These are phyloP conservation scores for Albatrellus ellisii DNA, from an alignment of 768 basidiomycete genomes.

Conservation along the genomic window DNA sequence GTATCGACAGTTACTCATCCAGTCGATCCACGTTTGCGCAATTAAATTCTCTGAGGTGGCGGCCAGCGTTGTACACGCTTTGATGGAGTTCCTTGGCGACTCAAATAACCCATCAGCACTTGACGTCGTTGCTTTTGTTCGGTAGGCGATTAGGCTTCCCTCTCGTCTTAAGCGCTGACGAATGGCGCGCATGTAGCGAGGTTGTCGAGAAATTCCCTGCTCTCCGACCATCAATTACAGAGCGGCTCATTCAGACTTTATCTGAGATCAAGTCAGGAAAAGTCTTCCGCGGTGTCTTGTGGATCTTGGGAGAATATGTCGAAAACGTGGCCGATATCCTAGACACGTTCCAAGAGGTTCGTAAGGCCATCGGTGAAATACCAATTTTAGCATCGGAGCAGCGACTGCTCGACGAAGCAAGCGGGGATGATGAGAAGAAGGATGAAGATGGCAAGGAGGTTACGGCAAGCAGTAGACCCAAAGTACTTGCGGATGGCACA, in stretches of 20 bases:
- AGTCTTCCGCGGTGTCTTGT: slow-evolving; percentile 90
- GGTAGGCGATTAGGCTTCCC: slow-evolving; percentile 20
- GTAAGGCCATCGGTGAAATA: slow-evolving; percentile 89
- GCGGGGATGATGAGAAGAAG: slow-evolving; percentile 37
- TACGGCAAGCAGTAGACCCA: slow-evolving; percentile 39
- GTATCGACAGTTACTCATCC: slow-evolving; percentile 92
- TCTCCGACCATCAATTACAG: slow-evolving; percentile 69
- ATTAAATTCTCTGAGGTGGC: slow-evolving; percentile 97
- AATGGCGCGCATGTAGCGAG: slow-evolving; percentile 35
- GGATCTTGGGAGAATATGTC: slow-evolving; percentile 98
- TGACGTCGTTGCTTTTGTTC: slow-evolving; percentile 84
- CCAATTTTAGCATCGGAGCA: slow-evolving; percentile 92
- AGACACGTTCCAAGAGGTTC: slow-evolving; percentile 59
- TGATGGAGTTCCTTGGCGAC: slow-evolving; percentile 92
- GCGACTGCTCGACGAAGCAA: slow-evolving; percentile 63
- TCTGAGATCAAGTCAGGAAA: slow-evolving; percentile 90
- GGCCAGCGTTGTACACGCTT: slow-evolving; percentile 83
- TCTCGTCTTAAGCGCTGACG: neutral
- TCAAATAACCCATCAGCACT: slow-evolving; percentile 90
- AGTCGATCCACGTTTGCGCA: slow-evolving; percentile 93
- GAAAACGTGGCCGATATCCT: slow-evolving; percentile 54
- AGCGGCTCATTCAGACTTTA: slow-evolving; percentile 74
- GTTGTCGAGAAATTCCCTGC: slow-evolving; percentile 96
- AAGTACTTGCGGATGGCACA: slow-evolving; percentile 89
- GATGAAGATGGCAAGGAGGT: slow-evolving; percentile 33